Evolutionary conservation across 2,329 filamentous ascomycete genomes (phyloP).

Genomic region (Capronia americana): DNA sequence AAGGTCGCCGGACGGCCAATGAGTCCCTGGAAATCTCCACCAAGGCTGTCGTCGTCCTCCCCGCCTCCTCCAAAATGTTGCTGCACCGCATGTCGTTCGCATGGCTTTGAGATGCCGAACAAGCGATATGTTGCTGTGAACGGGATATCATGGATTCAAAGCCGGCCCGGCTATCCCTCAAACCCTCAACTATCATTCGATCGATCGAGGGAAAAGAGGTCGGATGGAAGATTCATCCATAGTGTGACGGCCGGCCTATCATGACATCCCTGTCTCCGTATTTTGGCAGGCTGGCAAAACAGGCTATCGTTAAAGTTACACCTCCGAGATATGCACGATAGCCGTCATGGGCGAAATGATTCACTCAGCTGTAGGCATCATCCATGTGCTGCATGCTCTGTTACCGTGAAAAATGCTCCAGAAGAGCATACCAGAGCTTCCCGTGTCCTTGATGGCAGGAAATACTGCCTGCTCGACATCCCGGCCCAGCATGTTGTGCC

Average conservation of each 20-base stretch:
- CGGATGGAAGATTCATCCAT: not conserved
- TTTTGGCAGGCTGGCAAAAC: not conserved
- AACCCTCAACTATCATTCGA: not conserved
- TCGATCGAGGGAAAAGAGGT: not conserved
- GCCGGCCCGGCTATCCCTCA: no score
- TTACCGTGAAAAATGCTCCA: slow-evolving; percentile 7
- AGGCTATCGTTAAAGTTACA: slow-evolving; percentile 7
- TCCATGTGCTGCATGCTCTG: slow-evolving; percentile 4
- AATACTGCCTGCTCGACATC: not conserved
- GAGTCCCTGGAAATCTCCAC: slow-evolving; percentile 15
- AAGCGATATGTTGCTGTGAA: not conserved
- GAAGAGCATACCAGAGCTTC: slow-evolving; percentile 6
- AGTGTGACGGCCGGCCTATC: not conserved
- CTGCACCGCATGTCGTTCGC: not conserved
- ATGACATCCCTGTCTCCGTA: not conserved
- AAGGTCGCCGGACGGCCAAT: not conserved
- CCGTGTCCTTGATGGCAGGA: not conserved
- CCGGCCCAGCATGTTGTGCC: not conserved
- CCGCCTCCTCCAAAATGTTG: not conserved
- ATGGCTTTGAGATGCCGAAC: not conserved
- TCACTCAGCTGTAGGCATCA: slow-evolving; percentile 2
- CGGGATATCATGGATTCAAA: not conserved
- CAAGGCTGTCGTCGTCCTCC: slow-evolving; percentile 14
- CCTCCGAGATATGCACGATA: slow-evolving; percentile 9
- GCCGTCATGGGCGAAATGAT: slow-evolving; percentile 7